Conservation (phyloP, 1,284 basidiomycete species). For the Phellopilus nigrolimitatus region DNA sequence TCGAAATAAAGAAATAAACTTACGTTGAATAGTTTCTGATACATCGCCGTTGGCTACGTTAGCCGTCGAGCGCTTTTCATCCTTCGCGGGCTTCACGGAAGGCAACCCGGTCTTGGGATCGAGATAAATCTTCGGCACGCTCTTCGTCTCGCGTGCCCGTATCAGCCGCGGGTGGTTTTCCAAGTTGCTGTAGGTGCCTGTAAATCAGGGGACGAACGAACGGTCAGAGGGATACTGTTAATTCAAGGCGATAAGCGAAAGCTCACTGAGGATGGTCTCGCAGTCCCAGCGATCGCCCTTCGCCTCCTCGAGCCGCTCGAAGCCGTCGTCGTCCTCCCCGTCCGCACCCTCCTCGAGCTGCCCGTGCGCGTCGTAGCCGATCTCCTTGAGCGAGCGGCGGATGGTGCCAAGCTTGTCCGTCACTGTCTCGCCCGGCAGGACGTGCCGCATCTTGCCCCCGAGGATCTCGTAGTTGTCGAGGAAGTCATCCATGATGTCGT, state of each 20-base stretch:
- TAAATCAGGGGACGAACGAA: background rate
- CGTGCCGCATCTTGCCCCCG: conserved; percentile 82
- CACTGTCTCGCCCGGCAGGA: conserved; percentile 65
- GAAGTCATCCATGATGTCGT: conserved; percentile 91
- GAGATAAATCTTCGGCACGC: conserved; percentile 60
- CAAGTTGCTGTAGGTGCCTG: conserved; percentile 92
- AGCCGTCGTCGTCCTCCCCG: conserved; percentile 45
- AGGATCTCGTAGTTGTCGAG: conserved; percentile 88
- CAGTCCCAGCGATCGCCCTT: conserved; percentile 88
- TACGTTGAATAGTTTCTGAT: conserved; percentile 22
- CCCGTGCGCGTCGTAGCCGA: conserved; percentile 38
- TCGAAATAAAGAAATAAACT: background rate
- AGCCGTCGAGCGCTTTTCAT: conserved; percentile 18
- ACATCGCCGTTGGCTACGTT: conserved; percentile 25
- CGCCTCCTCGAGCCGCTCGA: conserved; percentile 49
- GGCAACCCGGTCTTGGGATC: conserved; percentile 78
- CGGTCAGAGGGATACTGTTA: too few species aligned
- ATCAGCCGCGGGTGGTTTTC: conserved; percentile 93
- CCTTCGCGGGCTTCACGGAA: conserved; percentile 32
- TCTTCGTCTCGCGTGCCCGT: conserved; percentile 51
- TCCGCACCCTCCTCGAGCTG: conserved; percentile 34
- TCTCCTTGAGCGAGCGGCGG: conserved; percentile 72
- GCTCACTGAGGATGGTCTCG: conserved; percentile 87
- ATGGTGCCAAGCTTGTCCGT: conserved; percentile 77
- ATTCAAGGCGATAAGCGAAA: conserved; percentile 5